Evolutionary conservation across 164 flowering plant genomes (phyloP).

Genomic region (Berberis thunbergii): DNA sequence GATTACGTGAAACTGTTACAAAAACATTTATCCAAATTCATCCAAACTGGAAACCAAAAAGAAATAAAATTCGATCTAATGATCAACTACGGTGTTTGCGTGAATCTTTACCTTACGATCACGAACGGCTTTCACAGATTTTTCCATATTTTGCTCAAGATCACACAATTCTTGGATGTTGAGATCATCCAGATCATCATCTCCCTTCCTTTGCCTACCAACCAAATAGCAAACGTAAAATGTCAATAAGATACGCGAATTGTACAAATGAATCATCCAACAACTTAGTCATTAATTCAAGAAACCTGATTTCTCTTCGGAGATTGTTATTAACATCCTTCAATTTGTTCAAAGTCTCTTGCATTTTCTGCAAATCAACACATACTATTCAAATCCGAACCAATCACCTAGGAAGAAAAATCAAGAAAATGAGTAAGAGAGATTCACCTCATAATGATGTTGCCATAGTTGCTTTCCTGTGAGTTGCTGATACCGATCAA

Average conservation of each 20-base stretch:
- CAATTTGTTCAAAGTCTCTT: constrained; percentile 33
- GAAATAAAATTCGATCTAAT: background rate
- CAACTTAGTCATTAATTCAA: too few species aligned
- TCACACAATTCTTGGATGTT: constrained; percentile 25
- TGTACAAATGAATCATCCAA: too few species aligned
- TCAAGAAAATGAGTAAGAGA: background rate
- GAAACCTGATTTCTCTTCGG: constrained; percentile 52
- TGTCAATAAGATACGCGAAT: too few species aligned
- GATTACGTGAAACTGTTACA: background rate
- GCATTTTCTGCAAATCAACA: constrained; percentile 40
- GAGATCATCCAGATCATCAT: constrained; percentile 33
- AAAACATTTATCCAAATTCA: background rate
- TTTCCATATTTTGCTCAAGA: constrained; percentile 39
- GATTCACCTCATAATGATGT: constrained; percentile 49
- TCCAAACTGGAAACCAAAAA: background rate
- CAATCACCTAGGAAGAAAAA: background rate
- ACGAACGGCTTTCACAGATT: constrained; percentile 24
- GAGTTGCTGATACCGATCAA: constrained; percentile 49
- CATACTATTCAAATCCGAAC: background rate
- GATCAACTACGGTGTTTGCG: background rate
- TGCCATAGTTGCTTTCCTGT: constrained; percentile 46
- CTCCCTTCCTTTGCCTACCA: constrained; percentile 51
- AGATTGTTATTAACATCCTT: constrained; percentile 43
- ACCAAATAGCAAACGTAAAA: background rate
- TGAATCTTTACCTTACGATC: constrained; percentile 25